Evolutionary conservation across 495 filamentous ascomycete species (phyloP).

Genomic region (Mytilinidion resinicola): DNA sequence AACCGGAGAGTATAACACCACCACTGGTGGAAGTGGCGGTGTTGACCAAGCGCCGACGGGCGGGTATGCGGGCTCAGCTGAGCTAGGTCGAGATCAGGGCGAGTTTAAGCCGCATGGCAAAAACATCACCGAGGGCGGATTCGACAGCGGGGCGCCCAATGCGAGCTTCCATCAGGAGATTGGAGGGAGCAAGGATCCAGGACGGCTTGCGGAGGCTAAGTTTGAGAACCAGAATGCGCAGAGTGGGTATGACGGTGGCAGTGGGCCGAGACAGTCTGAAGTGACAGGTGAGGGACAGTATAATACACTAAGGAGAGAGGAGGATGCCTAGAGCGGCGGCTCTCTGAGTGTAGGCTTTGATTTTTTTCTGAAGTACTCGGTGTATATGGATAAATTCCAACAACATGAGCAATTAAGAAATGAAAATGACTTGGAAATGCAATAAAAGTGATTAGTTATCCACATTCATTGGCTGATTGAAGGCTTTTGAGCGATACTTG

Average conservation of each 20-base stretch:
- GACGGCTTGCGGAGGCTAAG: conserved; percentile 47
- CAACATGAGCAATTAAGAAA: too few relatives aligned
- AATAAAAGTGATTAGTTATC: too few relatives aligned
- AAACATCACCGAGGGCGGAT: conserved; percentile 51
- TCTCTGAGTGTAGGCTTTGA: not conserved
- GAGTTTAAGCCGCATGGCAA: conserved; percentile 48
- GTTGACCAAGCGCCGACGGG: conserved; percentile 39
- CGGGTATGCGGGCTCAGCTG: conserved; percentile 36
- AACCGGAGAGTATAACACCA: conserved; percentile 2
- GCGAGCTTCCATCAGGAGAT: conserved; percentile 56
- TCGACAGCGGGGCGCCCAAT: conserved; percentile 47
- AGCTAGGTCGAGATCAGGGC: conserved; percentile 18
- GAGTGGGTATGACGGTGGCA: conserved; percentile 23
- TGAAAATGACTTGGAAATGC: too few relatives aligned
- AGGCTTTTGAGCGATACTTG: not conserved
- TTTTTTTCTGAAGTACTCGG: too few relatives aligned
- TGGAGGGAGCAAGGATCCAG: conserved; percentile 56
- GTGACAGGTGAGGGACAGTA: conserved; percentile 3
- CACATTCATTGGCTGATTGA: too few relatives aligned
- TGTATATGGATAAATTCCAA: too few relatives aligned
- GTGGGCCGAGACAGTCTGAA: not conserved
- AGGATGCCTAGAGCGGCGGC: not conserved
- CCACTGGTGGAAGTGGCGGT: conserved; percentile 33
- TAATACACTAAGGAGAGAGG: not conserved
- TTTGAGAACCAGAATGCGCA: conserved; percentile 41